Base-by-base conservation (phyloP, 495 filamentous ascomycete genomes). In the Penicillium malachiteum region DNA sequence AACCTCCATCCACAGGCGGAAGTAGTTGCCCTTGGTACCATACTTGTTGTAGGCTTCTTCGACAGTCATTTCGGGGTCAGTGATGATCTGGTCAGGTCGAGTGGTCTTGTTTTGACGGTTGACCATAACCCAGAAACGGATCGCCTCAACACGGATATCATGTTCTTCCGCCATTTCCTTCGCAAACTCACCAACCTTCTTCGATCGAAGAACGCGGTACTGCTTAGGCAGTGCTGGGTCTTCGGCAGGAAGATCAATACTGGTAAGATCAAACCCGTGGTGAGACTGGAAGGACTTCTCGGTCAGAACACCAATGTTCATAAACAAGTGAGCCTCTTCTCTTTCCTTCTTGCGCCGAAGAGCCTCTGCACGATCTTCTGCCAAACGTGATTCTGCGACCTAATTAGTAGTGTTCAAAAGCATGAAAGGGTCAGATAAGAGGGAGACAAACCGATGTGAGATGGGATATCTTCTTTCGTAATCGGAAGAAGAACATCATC, bases 21-120 rank as follows among this genome's bases (percentile, higher is more conserved):
- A 86, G n/a, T 81, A 74, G 32, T 80, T 81, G 40, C 86, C 84
- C 61, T 92, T 84, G 14, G 86, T 91, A 46, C 80, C 83, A 56
- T 79, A 82, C 64, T 81, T 89, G 62, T 70, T 80, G 58, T 83
- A 84, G 53, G 88, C 88, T 42, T 95, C 89, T 64, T 96, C 93
- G 13, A 97, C 76, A 6, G 87, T 90, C 71, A 90, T 87, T n/a
- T 85, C 78, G 2, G 81, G 73, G 52, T 94, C 89, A 55, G 79
- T 79, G 46, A 97, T 82, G 5, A 92, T 89, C 45, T 88, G 84
- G 66, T 99, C 94, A 1, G 95, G 94, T 26, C 94, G 83, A 41
- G 88, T 87, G 0, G 94, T 97, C 74, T 96, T 96, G 67, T 99
- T 99, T 65, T 99, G 94, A 9, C 94, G 89, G 63, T 96, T 97